Base-by-base conservation (phyloP, 2,329 filamentous ascomycete genomes). In the Alternaria ventricosa region DNA sequence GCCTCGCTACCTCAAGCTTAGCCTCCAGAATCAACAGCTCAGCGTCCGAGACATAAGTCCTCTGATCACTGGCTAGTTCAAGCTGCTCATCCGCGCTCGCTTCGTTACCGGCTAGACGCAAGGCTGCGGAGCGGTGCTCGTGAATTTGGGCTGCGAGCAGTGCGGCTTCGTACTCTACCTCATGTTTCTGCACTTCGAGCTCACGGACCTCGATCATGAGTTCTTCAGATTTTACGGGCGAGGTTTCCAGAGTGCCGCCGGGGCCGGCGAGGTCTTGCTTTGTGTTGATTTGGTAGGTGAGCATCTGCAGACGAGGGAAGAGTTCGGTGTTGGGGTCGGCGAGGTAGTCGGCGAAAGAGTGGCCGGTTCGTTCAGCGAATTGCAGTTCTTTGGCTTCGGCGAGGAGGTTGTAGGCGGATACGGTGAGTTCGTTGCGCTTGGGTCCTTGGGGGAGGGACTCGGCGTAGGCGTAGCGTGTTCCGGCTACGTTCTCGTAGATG, bases 351-450 rank as follows among this genome's bases (percentile, higher is more conserved):
- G 54, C 18, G 20, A 71, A 74, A 1, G 68, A 47, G n/a, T 70
- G 53, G 45, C 71, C 71, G 1, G 71, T 73, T 25, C 54, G 63
- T n/a, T 69, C 65, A 7, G 49, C 46, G 49, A 74, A 73, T 25
- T 70, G 69, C 12, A 75, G 58, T 49, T 75, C 65, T 28, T 73
- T 75, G 28, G 74, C 74, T 57, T 76, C 74, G 30, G 75, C 71
- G 20, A 75, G 71, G 25, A 77, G 70, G 22, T 67, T 65, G 65
- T 74, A 77, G 6, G 73, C 73, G 12, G 73, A 74, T 22, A 75
- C 59, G 15, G 58, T 69, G 25, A 74, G 67, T 9, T 62, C 61
- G 6, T 60, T 60, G 55, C 72, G 73, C 51, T 71, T 61, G 20
- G 61, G 63, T 27, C 68, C 63, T 33, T 65, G 56, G 13, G 71